These are phyloP conservation scores for Phytophthora quininea DNA, from an alignment of 352 stramenopile species.

Conservation along the genomic window DNA sequence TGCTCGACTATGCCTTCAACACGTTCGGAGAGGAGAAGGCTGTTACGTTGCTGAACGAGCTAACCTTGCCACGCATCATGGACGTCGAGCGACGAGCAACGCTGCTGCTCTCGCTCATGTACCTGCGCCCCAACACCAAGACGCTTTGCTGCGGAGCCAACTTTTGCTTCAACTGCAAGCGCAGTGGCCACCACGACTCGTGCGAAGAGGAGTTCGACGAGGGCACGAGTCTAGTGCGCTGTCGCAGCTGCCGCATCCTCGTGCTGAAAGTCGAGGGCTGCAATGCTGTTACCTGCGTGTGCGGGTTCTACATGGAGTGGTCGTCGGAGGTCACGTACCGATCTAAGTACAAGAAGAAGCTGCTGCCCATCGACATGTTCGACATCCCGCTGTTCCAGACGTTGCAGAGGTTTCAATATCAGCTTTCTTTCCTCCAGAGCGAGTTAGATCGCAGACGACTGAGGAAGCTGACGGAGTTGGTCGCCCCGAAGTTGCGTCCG, in stretches of 20 bases:
- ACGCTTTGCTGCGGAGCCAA: conserved; percentile 45
- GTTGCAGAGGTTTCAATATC: conserved; percentile 11
- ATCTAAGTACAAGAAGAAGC: conserved; percentile 12
- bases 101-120: conserved; percentile 46
- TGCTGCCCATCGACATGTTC: conserved; percentile 41
- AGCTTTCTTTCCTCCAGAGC: neutral
- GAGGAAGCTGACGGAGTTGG: neutral
- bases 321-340: conserved; percentile 23
- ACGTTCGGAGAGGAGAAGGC: conserved; percentile 25
- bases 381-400: conserved; percentile 16
- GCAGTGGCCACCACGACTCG: conserved; percentile 32
- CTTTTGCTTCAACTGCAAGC: conserved; percentile 71
- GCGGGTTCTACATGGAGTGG: conserved; percentile 53
- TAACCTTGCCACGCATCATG: conserved; percentile 27
- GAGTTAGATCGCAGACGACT: conserved; percentile 8
- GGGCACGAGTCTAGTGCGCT: conserved; percentile 41
- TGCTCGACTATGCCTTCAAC: conserved; percentile 27
- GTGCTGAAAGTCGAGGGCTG: conserved; percentile 63
- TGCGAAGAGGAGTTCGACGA: conserved; percentile 30
- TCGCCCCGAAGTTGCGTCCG: neutral
- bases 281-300: conserved; percentile 53
- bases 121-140: conserved; percentile 28
- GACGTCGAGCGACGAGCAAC: conserved; percentile 50
- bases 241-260: conserved; percentile 44
- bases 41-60: conserved; percentile 13